Conservation (phyloP, 768 basidiomycete species). For the Hygrocybe punicea region DNA sequence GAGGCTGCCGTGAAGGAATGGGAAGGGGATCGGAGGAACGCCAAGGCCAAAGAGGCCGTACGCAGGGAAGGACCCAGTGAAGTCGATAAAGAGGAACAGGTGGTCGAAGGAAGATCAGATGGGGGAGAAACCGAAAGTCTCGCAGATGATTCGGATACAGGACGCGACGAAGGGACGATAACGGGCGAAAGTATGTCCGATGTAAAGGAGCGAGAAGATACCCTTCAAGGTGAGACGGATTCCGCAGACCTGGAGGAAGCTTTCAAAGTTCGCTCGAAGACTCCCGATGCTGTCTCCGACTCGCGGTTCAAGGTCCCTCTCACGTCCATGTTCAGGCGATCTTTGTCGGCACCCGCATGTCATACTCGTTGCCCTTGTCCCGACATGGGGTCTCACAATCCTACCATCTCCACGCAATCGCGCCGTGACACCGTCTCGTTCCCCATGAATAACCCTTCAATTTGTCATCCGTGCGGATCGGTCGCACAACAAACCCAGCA, state of each 20-base stretch:
- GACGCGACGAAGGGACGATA: not conserved
- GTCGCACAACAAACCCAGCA: not conserved
- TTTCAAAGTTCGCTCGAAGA: constrained; percentile 4
- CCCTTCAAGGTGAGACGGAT: not conserved
- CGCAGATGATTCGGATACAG: not conserved
- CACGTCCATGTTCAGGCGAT: constrained; percentile 64
- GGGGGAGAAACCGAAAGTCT: constrained; percentile 2
- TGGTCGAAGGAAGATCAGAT: constrained; percentile 13
- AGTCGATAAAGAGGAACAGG: not conserved
- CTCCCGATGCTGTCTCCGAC: not conserved
- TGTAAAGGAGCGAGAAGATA: not conserved
- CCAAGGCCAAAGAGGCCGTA: constrained; percentile 16
- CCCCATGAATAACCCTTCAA: constrained; percentile 20
- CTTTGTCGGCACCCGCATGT: constrained; percentile 53
- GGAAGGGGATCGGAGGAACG: constrained; percentile 32
- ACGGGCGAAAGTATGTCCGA: not conserved
- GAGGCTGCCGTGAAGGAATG: constrained; percentile 63
- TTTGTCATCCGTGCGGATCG: not conserved
- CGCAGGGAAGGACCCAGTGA: not conserved
- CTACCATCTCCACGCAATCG: constrained; percentile 12
- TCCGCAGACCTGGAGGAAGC: not conserved
- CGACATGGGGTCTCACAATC: not conserved
- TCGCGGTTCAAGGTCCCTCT: constrained; percentile 41
- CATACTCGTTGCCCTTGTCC: constrained; percentile 12
- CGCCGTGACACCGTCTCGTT: constrained; percentile 32